Evolutionary conservation across 2,329 filamentous ascomycete genomes (phyloP).

Genomic region (Colletotrichum kahawae): DNA sequence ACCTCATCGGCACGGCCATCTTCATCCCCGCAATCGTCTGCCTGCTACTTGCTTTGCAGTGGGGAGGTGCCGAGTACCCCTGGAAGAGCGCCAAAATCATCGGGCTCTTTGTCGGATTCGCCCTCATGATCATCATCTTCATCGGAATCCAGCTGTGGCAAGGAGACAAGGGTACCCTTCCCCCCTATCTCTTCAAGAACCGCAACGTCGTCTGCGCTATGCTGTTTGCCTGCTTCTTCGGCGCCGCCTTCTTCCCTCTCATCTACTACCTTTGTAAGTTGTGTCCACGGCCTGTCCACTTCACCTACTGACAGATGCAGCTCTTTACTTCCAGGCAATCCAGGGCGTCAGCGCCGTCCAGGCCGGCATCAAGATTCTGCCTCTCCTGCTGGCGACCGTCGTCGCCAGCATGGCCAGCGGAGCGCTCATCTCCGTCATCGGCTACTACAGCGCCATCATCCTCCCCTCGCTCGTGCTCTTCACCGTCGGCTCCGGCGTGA

Average conservation of each 20-base stretch:
- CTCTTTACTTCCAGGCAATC: conserved; percentile 60
- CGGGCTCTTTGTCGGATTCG: conserved; percentile 56
- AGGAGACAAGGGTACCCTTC: conserved; percentile 53
- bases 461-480: conserved; percentile 45
- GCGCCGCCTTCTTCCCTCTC: conserved; percentile 56
- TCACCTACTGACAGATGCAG: conserved; percentile 27
- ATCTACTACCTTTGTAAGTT: conserved; percentile 58
- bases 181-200: conserved; percentile 52
- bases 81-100: conserved; percentile 56
- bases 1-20: conserved; percentile 59
- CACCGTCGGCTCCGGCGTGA: conserved; percentile 56
- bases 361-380: conserved; percentile 60
- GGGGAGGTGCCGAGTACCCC: conserved; percentile 56
- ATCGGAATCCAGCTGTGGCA: conserved; percentile 48
- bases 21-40: conserved; percentile 58
- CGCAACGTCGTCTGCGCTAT: conserved; percentile 43
- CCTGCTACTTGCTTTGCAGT: conserved; percentile 61
- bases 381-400: conserved; percentile 56
- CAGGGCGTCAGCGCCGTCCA: conserved; percentile 56
- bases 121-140: conserved; percentile 50
- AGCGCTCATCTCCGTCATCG: conserved; percentile 44
- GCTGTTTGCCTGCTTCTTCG: conserved; percentile 53
- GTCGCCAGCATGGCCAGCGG: conserved; percentile 51
- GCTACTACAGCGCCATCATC: conserved; percentile 48
- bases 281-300: background rate